These are phyloP conservation scores for Tolypocladium endophyticum DNA, from an alignment of 2,329 filamentous ascomycete genomes.

Conservation along the genomic window DNA sequence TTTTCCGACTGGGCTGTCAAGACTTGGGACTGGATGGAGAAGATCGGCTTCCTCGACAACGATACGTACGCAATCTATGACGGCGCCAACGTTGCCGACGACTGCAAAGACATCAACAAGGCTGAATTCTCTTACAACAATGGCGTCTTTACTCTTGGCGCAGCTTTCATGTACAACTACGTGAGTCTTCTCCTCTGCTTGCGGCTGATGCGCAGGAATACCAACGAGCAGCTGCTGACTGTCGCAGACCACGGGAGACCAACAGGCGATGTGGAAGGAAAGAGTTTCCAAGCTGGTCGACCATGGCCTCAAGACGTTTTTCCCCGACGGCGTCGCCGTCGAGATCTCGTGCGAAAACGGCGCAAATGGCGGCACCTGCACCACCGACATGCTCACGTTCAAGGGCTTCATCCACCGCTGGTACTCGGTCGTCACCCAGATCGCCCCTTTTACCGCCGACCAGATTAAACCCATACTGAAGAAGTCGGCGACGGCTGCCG, in stretches of 20 bases:
- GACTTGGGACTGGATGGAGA: slow-evolving; percentile 50
- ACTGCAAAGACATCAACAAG: slow-evolving; percentile 45
- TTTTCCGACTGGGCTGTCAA: slow-evolving; percentile 55
- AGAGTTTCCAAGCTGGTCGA: slow-evolving; percentile 31
- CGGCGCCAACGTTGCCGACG: slow-evolving; percentile 37
- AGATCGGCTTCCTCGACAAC: slow-evolving; percentile 47
- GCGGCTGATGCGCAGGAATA: not conserved
- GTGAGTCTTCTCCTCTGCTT: slow-evolving; percentile 17
- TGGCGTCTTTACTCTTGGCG: slow-evolving; percentile 46
- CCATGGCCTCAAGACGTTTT: slow-evolving; percentile 34
- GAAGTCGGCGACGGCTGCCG: slow-evolving; percentile 41
- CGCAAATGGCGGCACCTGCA: slow-evolving; percentile 43
- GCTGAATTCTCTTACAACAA: slow-evolving; percentile 53
- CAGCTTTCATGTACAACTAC: slow-evolving; percentile 54
- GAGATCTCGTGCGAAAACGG: slow-evolving; percentile 50
- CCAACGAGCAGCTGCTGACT: slow-evolving; percentile 1
- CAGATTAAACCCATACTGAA: slow-evolving; percentile 40
- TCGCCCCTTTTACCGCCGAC: slow-evolving; percentile 42
- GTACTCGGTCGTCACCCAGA: slow-evolving; percentile 40
- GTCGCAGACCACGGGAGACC: slow-evolving; percentile 32
- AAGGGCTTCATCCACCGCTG: slow-evolving; percentile 50
- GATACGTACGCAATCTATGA: slow-evolving; percentile 50
- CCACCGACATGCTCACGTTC: slow-evolving; percentile 53
- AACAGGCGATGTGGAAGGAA: slow-evolving; percentile 34
- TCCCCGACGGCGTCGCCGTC: slow-evolving; percentile 44